Conservation (phyloP, 1,139 yeast genomes). For the Pichia inconspicua region DNA sequence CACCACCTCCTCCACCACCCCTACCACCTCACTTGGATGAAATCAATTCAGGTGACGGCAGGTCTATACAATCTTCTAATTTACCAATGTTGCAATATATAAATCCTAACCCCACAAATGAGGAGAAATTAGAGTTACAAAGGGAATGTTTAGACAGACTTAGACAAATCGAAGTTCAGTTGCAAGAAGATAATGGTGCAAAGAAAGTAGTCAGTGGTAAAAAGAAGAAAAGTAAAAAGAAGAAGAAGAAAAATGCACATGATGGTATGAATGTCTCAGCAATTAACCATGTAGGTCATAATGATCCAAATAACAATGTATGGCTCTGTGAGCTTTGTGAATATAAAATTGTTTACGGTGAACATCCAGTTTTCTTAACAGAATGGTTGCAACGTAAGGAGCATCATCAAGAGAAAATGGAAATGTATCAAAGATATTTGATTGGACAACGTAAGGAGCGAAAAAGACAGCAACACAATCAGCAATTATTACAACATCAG, state of each 20-base stretch:
- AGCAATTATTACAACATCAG: neutral
- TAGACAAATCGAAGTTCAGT: constrained; percentile 1
- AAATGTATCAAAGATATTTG: constrained; percentile 15
- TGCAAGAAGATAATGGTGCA: neutral
- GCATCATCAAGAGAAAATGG: constrained; percentile 24
- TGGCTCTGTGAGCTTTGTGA: constrained; percentile 51
- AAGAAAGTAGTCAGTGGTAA: constrained; percentile 1
- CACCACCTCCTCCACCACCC: neutral
- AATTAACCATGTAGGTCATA: constrained; percentile 6
- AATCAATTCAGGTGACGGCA: neutral
- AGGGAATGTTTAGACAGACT: constrained; percentile 7
- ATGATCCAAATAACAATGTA: constrained; percentile 7
- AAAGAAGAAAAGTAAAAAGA: constrained; percentile 16
- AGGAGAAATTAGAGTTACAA: constrained; percentile 6
- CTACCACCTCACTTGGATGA: neutral
- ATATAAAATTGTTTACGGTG: constrained; percentile 50
- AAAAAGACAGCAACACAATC: neutral
- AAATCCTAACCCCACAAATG: constrained; percentile 4
- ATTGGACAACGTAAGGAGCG: constrained; percentile 9
- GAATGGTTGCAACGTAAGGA: constrained; percentile 39
- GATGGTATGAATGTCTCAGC: neutral
- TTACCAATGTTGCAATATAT: neutral
- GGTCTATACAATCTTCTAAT: neutral
- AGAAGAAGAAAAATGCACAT: constrained; percentile 8
- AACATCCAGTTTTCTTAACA: constrained; percentile 40